These are phyloP conservation scores for Annulohypoxylon nitens DNA, from an alignment of 495 filamentous ascomycete genomes.

Conservation along the genomic window DNA sequence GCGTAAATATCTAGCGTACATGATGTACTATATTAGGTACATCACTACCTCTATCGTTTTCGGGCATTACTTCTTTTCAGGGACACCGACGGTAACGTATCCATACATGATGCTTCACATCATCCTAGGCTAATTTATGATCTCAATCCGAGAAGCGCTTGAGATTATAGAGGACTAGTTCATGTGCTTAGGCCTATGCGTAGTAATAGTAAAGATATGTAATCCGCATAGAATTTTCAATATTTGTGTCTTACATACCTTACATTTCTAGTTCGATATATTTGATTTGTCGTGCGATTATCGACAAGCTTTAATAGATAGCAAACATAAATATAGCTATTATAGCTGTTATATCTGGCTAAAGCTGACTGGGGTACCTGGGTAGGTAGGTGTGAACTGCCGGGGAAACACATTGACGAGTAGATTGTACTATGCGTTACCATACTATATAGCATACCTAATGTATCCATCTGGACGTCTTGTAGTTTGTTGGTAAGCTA, in stretches of 20 bases:
- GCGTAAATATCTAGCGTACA: not conserved
- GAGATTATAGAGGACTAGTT: constrained; percentile 1
- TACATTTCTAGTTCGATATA: not conserved
- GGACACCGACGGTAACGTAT: constrained; percentile 48
- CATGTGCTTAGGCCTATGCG: not conserved
- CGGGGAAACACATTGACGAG: not conserved
- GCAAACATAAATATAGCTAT: not conserved
- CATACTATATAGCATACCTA: too few relatives aligned
- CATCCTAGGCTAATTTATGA: constrained; percentile 39
- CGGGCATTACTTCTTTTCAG: constrained; percentile 44
- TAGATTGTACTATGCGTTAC: constrained; percentile 1
- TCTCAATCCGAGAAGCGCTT: constrained; percentile 7
- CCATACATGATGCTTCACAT: constrained; percentile 35
- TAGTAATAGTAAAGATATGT: constrained; percentile 5
- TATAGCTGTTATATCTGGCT: not conserved
- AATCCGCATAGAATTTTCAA: not conserved
- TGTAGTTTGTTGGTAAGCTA: constrained; percentile 4
- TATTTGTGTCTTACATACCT: constrained; percentile 5
- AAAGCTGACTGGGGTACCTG: not conserved
- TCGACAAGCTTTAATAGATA: not conserved
- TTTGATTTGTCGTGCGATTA: constrained; percentile 5
- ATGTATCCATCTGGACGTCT: not conserved
- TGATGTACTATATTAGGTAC: constrained; percentile 9
- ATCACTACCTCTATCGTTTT: constrained; percentile 17
- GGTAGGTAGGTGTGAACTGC: constrained; percentile 12